Evolutionary conservation across 306 rosid genomes (phyloP), one percentile per base, ranked within the genome.

Genomic region (Arachis hypogaea): DNA sequence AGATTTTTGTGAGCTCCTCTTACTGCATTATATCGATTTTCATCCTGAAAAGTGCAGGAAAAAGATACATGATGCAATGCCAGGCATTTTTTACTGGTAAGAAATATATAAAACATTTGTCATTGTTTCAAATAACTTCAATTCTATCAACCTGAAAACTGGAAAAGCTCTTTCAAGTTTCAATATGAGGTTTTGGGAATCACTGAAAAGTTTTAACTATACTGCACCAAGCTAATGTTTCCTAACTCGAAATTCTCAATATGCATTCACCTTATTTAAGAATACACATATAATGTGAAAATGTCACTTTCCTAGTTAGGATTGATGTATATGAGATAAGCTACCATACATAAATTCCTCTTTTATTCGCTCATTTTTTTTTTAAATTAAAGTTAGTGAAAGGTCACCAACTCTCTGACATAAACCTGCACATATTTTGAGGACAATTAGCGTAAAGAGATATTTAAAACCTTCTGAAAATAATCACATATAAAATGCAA

Each of bases 1-100:
- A 93, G 85, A 82, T 89, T 93, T 84, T 86, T 93, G 85, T 93
- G 98, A 0, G 93, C 98, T 79, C 98, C 98, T 86, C 90, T 83
- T 74, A 93, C 93, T 12, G 96, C 96, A 73, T 82, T 91, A 45
- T 89, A 93, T 43, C 98, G 88, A 77, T 93, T 93, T 83, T 87
- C 91, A 81, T 93, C 98, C 98, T 91, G 81, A 74, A 46, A 72
- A 58, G 38, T 59, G 55, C 59, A 22, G 45, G 57, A 41, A 84
- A 72, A 59, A 11, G 60, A 54, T 22, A 75, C 57, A 40, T 69
- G 22, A 77, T 28, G 38, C 52, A 69, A 50, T 36, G 16, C 7
- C 7, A 11, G 14, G 52, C 42, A 68, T 18, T 11, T 50, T 49
- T 11, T 54, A 29, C 44, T 52, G 51, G 42, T 50, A 67, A 66